These are phyloP conservation scores for Cenchrus purpureus DNA, from an alignment of 176 grass and related monocot species.

Conservation along the genomic window DNA sequence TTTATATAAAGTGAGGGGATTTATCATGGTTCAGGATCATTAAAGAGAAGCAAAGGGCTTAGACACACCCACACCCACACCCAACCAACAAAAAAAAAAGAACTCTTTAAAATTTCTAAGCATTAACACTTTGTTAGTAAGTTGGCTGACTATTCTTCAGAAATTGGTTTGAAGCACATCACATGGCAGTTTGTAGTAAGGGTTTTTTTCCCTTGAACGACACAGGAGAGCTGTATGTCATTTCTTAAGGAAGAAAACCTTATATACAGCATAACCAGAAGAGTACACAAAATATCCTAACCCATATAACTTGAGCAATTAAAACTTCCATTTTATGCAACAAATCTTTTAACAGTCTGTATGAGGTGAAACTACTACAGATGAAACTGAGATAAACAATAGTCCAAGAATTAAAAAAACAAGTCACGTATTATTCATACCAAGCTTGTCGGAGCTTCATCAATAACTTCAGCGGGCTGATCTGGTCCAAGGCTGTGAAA, in stretches of 20 bases:
- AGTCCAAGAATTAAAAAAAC: background rate
- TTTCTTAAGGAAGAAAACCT: no score
- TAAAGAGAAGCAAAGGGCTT: background rate
- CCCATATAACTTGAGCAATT: background rate
- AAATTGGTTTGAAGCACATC: background rate
- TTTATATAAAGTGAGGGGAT: background rate
- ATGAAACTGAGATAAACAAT: background rate
- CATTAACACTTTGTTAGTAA: background rate
- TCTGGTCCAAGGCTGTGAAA: conserved; percentile 81
- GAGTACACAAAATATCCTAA: conserved; percentile 1
- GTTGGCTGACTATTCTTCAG: conserved; percentile 8
- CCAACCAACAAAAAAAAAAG: background rate
- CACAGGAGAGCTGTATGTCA: no score
- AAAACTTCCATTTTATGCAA: background rate
- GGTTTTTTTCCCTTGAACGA: no score
- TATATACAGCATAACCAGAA: conserved; percentile 9
- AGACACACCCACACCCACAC: background rate
- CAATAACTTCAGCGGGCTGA: conserved; percentile 88
- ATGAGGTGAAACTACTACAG: conserved; percentile 8
- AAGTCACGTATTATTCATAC: conserved; percentile 45
- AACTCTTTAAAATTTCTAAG: background rate
- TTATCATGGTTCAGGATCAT: background rate
- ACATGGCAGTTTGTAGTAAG: background rate
- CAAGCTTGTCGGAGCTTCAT: conserved; percentile 81
- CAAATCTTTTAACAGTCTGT: conserved; percentile 8